Evolutionary conservation across 2,329 filamentous ascomycete species (phyloP).

Genomic region (Aspergillus sp.): DNA sequence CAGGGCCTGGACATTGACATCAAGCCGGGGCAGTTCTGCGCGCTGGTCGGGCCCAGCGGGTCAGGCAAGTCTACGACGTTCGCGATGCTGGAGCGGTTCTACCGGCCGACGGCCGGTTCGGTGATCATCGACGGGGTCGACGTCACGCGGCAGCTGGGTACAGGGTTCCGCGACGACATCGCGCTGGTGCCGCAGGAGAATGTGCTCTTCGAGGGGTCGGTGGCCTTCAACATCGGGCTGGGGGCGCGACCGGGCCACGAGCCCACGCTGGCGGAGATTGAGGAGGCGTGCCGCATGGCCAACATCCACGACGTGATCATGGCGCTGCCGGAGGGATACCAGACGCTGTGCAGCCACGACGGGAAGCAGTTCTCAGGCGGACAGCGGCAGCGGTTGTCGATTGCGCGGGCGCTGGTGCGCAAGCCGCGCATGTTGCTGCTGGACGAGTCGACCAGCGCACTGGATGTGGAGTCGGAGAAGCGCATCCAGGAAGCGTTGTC

Average conservation of each 20-base stretch:
- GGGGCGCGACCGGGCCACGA: conserved; percentile 53
- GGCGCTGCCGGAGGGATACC: conserved; percentile 62
- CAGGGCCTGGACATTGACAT: conserved; percentile 57
- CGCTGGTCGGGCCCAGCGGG: conserved; percentile 65
- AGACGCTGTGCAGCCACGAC: conserved; percentile 58
- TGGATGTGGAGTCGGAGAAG: conserved; percentile 55
- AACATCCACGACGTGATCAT: conserved; percentile 70
- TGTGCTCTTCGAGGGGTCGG: conserved; percentile 48
- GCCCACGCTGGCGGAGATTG: conserved; percentile 60
- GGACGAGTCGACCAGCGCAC: conserved; percentile 60
- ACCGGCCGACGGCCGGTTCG: conserved; percentile 48
- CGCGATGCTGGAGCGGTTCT: conserved; percentile 55
- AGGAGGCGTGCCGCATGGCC: conserved; percentile 64
- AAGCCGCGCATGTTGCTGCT: conserved; percentile 56
- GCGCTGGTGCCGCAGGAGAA: conserved; percentile 50
- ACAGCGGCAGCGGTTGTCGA: conserved; percentile 58
- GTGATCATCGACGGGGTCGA: conserved; percentile 55
- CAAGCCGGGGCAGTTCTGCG: conserved; percentile 37
- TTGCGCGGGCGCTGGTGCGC: conserved; percentile 57
- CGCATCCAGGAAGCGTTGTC: conserved; percentile 45
- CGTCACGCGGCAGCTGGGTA: conserved; percentile 39
- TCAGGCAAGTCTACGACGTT: conserved; percentile 67
- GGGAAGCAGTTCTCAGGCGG: conserved; percentile 57
- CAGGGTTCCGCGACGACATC: conserved; percentile 45
- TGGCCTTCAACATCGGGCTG: conserved; percentile 48